phyloP scores from a whole-genome alignment of 1,284 basidiomycete species.

The Entoloma clypeatum region DNA sequence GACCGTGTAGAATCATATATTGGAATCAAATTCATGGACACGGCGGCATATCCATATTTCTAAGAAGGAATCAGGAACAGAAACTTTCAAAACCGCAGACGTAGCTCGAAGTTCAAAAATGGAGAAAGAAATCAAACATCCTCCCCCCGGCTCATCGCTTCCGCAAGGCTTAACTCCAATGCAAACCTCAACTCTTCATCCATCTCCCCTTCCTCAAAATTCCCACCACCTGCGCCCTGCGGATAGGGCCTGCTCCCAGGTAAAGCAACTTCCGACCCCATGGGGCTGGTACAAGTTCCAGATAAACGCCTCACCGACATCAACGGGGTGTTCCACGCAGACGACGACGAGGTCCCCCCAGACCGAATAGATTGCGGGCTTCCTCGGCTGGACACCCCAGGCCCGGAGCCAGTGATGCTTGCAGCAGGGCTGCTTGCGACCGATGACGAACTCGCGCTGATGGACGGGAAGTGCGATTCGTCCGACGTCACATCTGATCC shows the following conservation, averaged over 20 bases:
- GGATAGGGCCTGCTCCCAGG: too few species aligned
- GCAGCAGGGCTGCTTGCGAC: constrained; percentile 4
- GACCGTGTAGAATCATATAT: not conserved
- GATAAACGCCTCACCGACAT: not conserved
- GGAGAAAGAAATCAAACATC: constrained; percentile 12
- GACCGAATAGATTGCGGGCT: constrained; percentile 15
- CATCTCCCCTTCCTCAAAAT: too few species aligned
- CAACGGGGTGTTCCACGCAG: constrained; percentile 11
- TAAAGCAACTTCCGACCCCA: constrained; percentile 4
- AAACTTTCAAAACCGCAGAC: constrained; percentile 2
- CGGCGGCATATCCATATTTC: not conserved
- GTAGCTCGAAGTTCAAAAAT: not conserved
- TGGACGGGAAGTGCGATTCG: constrained; percentile 28
- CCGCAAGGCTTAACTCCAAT: constrained; percentile 54
- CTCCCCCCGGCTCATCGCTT: constrained; percentile 43
- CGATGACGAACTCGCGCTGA: constrained; percentile 23
- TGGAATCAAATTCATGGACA: not conserved
- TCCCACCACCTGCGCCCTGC: too few species aligned
- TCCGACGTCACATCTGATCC: constrained; percentile 11
- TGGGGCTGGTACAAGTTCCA: not conserved
- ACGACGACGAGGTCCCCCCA: constrained; percentile 11
- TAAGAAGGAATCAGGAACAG: too few species aligned
- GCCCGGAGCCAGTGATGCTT: constrained; percentile 6
- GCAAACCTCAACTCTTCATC: constrained; percentile 53
- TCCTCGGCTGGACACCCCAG: too few species aligned